phyloP scores from a whole-genome alignment of 768 basidiomycete species.

The Lactarius indigo region DNA sequence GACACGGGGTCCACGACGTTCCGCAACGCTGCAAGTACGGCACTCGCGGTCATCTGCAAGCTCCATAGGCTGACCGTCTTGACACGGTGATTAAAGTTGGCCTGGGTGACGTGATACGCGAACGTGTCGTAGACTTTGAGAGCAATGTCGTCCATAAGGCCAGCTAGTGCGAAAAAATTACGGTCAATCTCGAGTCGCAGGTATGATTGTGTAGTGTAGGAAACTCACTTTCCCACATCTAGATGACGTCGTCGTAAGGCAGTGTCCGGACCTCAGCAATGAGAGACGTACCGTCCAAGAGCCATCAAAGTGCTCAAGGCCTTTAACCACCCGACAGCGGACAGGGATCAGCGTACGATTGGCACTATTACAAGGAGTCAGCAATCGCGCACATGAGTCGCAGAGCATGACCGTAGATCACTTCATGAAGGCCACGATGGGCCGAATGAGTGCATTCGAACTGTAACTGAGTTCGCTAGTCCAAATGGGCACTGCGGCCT shows the following conservation, averaged over 20 bases:
- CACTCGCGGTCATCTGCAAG: constrained; percentile 87
- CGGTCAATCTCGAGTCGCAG: neutral
- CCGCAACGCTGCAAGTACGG: constrained; percentile 75
- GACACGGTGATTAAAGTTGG: constrained; percentile 84
- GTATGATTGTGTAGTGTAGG: neutral
- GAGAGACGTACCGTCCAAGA: constrained; percentile 80
- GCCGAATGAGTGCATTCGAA: constrained; percentile 88
- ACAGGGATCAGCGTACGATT: constrained; percentile 94
- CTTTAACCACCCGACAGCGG: constrained; percentile 82
- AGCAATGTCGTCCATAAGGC: constrained; percentile 87
- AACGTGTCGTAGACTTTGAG: constrained; percentile 89
- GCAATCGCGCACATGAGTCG: neutral
- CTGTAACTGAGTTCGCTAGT: constrained; percentile 84
- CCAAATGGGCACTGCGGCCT: constrained; percentile 92
- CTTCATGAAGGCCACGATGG: constrained; percentile 99
- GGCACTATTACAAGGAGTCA: constrained; percentile 49
- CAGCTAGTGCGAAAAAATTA: constrained; percentile 51
- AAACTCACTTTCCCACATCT: constrained; percentile 93
- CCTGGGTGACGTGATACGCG: constrained; percentile 91
- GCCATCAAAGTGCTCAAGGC: constrained; percentile 87
- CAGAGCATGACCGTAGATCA: constrained; percentile 31
- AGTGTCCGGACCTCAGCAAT: constrained; percentile 9
- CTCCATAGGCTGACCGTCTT: constrained; percentile 93
- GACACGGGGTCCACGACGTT: constrained; percentile 68
- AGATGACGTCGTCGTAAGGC: constrained; percentile 16